phyloP scores from a whole-genome alignment of 768 basidiomycete species.

The Lactifluus pinguis region DNA sequence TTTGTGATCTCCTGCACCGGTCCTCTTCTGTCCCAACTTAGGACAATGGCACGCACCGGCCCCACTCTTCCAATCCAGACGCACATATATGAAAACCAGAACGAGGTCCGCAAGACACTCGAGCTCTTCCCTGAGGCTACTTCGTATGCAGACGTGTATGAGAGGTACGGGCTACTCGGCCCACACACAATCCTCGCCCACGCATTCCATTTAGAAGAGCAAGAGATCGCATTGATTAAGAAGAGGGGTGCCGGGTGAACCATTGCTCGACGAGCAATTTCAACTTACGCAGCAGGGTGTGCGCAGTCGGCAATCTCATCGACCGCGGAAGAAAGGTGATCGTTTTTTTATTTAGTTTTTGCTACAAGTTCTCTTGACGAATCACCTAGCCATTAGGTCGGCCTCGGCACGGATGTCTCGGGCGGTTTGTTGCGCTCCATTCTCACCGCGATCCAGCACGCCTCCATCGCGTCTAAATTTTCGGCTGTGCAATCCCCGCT shows the following conservation, averaged over 20 bases:
- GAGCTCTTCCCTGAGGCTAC: too few relatives aligned
- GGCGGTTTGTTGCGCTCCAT: slow-evolving; percentile 84
- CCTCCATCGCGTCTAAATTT: slow-evolving; percentile 38
- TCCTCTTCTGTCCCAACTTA: too few relatives aligned
- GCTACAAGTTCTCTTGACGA: not conserved
- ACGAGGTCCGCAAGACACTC: too few relatives aligned
- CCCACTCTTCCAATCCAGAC: slow-evolving; percentile 76
- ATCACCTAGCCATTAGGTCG: slow-evolving; percentile 31
- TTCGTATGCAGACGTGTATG: too few relatives aligned
- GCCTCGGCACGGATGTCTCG: slow-evolving; percentile 53
- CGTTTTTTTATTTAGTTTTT: not conserved
- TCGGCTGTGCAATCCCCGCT: slow-evolving; percentile 39
- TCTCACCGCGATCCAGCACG: slow-evolving; percentile 56
- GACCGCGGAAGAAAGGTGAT: slow-evolving; percentile 75
- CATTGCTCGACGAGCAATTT: slow-evolving; percentile 96
- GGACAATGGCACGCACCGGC: too few relatives aligned
- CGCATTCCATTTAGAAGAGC: slow-evolving; percentile 56
- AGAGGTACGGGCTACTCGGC: too few relatives aligned
- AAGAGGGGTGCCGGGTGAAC: slow-evolving; percentile 61
- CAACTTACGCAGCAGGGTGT: slow-evolving; percentile 78
- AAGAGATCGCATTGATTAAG: slow-evolving; percentile 67
- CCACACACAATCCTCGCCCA: too few relatives aligned
- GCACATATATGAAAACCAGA: slow-evolving; percentile 69
- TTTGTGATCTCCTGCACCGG: too few relatives aligned
- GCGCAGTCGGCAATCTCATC: slow-evolving; percentile 67